A percentile compares a stretch with the other conserved stretches of the same genome.
Evolutionary conservation across 306 rosid genomes (phyloP).

Genomic region (Vachellia pachyceras): DNA sequence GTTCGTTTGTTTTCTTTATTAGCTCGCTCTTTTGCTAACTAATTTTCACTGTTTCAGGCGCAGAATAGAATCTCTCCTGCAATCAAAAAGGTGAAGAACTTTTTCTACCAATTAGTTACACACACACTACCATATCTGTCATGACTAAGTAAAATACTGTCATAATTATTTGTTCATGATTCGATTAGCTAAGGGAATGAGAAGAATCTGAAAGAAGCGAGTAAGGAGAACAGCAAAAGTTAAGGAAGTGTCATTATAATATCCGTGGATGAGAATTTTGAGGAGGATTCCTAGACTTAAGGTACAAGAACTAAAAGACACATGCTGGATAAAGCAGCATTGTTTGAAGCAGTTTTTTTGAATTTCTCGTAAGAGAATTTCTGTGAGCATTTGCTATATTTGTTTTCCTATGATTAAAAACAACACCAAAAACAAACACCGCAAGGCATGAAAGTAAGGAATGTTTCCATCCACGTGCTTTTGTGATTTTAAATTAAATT

Average conservation of each 20-base stretch:
- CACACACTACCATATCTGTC: neutral
- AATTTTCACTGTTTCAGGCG: conserved; percentile 18
- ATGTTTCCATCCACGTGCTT: conserved; percentile 57
- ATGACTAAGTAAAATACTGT: neutral
- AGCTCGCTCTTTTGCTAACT: conserved; percentile 21
- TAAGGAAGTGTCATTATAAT: conserved; percentile 36
- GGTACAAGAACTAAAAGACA: conserved; percentile 56
- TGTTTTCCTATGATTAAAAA: conserved; percentile 34
- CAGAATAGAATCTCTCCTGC: conserved; percentile 25
- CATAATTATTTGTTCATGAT: conserved; percentile 11
- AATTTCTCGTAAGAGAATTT: conserved; percentile 47
- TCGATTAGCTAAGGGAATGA: conserved; percentile 38
- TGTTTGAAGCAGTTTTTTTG: conserved; percentile 40
- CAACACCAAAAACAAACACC: conserved; percentile 45
- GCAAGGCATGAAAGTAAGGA: conserved; percentile 53
- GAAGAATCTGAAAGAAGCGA: conserved; percentile 51
- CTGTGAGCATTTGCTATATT: conserved; percentile 40
- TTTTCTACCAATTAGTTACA: conserved; percentile 11
- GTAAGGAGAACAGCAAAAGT: conserved; percentile 53
- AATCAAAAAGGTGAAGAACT: conserved; percentile 32
- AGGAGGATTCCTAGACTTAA: conserved; percentile 58
- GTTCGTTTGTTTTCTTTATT: neutral
- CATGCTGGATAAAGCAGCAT: conserved; percentile 41
- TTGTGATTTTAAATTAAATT: conserved; percentile 24
- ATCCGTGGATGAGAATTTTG: conserved; percentile 42